Evolutionary conservation across 192 early-diverging fungal species (phyloP), one percentile per base, ranked within the genome.

Genomic region (Piromyces finnis): DNA sequence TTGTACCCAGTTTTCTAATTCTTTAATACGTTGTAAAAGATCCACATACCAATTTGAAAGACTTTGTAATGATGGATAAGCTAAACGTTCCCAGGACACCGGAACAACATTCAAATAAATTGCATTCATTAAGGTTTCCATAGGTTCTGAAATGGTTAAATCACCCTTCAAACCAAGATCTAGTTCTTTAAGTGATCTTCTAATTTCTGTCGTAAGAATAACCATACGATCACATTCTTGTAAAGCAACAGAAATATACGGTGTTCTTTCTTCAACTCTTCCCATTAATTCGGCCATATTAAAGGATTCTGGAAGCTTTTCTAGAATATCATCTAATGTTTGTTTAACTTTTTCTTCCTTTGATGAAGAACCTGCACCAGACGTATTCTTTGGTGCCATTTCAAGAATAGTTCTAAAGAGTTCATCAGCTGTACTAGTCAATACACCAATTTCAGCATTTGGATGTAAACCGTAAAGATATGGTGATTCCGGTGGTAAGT

Each of bases 371-470:
- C 81, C 78, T 26, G 89, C 90, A 80, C 88, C 90, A 17, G 84
- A 84, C n/a, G 88, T 82, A 78, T 91, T 89, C 36, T 85, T 84
- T 18, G 89, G 90, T 78, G 89, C 89, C 90, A 91, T 91, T 84
- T 91, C 90, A 79, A 91, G 82, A 81, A 91, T 91, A 26, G 89
- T 91, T 79, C 86, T 89, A 85, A 91, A 91, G n/a, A 91, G 83
- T 37, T 87, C 88, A 77, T 91, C 90, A 28, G 90, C 89, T 82
- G 84, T 86, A 80, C 90, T 91, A 28, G 90, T 87, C 32, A 91
- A 82, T 27, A 90, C 89, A 41, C 87, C 89, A 80, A 91, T 91
- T 88, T 91, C 90, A 17, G 90, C 90, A 82, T 91, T 91, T 29
- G 90, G 89, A 82, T 91, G 90, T 26, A 91, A 81, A 18, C 90